phyloP scores from a whole-genome alignment of 208 protist genomes.

The Phytomonas sp. region DNA sequence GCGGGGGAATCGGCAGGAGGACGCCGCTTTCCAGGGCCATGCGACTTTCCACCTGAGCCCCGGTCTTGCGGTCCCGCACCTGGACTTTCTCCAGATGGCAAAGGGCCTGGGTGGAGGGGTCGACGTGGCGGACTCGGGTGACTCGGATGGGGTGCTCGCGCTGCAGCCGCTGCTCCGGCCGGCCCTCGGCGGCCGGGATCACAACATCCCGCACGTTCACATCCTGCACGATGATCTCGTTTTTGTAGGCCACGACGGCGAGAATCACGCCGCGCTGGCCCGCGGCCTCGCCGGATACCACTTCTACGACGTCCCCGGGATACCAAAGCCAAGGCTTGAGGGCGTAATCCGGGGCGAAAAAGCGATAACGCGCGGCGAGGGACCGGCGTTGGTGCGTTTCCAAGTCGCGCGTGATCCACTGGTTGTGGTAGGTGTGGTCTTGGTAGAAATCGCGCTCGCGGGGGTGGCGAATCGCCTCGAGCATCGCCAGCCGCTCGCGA shows the following conservation, averaged over 20 bases:
- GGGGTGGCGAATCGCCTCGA: slow-evolving; percentile 79
- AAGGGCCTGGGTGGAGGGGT: slow-evolving; percentile 67
- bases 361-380: slow-evolving; percentile 48
- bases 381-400: slow-evolving; percentile 55
- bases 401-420: slow-evolving; percentile 74
- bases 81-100: slow-evolving; percentile 69
- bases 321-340: slow-evolving; percentile 79
- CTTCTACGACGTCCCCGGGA: slow-evolving; percentile 80
- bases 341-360: slow-evolving; percentile 52
- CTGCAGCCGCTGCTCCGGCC: slow-evolving; percentile 82
- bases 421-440: slow-evolving; percentile 89
- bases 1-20: slow-evolving; percentile 65
- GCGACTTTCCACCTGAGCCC: slow-evolving; percentile 59
- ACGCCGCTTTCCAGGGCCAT: slow-evolving; percentile 68
- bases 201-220: slow-evolving; percentile 83
- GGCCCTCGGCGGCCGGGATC: slow-evolving; percentile 76
- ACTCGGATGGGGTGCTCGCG: slow-evolving; percentile 80
- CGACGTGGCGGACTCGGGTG: slow-evolving; percentile 61
- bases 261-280: slow-evolving; percentile 82
- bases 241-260: slow-evolving; percentile 84
- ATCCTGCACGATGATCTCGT: slow-evolving; percentile 85
- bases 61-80: slow-evolving; percentile 74
- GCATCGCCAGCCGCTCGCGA: slow-evolving; percentile 62
- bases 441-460: slow-evolving; percentile 87
- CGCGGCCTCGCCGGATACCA: slow-evolving; percentile 52